Conservation (phyloP, 169 alveolate species). For the Plasmodium vivax region DNA sequence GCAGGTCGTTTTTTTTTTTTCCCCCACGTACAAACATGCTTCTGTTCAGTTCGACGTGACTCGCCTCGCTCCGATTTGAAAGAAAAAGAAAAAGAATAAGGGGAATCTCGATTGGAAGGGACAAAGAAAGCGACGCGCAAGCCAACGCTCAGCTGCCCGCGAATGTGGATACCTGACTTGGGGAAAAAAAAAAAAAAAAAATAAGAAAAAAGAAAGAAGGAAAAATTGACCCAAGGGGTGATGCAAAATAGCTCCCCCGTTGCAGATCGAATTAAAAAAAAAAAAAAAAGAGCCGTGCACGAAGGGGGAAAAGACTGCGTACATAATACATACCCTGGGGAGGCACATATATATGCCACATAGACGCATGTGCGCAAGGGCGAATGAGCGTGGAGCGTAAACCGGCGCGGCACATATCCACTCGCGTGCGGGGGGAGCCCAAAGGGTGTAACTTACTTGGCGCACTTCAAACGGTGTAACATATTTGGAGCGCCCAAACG, state of each 20-base stretch:
- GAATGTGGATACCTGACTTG: not conserved
- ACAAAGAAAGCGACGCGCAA: not conserved
- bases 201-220: too few species aligned
- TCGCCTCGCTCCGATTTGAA: not conserved
- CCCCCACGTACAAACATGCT: not conserved
- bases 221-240: not conserved
- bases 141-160: not conserved
- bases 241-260: not conserved
- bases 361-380: not conserved
- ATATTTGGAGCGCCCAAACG: too few species aligned
- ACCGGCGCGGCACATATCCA: not conserved
- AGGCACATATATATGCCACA: not conserved
- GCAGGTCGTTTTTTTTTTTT: not conserved
- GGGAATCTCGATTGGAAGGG: not conserved
- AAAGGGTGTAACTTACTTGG: not conserved
- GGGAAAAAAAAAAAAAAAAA: not conserved
- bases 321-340: not conserved
- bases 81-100: too few species aligned
- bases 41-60: not conserved
- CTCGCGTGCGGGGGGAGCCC: not conserved
- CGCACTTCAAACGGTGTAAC: too few species aligned
- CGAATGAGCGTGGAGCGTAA: constrained; percentile 42
- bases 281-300: not conserved
- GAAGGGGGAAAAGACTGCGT: not conserved
- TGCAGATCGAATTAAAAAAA: not conserved